Evolutionary conservation across 2,329 filamentous ascomycete genomes (phyloP).

Genomic region (Cytospora leucostoma): DNA sequence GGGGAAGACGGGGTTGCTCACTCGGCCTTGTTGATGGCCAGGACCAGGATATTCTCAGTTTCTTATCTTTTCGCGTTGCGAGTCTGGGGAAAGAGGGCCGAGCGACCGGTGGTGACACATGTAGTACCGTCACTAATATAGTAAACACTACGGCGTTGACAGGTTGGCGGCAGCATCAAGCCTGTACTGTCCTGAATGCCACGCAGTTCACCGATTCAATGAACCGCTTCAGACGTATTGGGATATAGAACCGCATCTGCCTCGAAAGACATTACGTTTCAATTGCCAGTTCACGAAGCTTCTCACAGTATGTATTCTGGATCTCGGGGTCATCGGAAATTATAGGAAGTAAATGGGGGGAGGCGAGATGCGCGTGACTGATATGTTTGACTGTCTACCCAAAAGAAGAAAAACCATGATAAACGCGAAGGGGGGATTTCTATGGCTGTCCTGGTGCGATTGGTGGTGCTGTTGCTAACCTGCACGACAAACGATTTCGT

Average conservation of each 20-base stretch:
- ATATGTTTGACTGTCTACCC: constrained; percentile 7
- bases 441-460: constrained; percentile 6
- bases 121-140: too few relatives aligned
- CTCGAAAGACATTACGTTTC: not conserved
- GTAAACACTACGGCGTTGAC: too few relatives aligned
- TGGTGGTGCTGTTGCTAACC: constrained; percentile 24
- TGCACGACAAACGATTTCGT: constrained; percentile 29
- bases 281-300: not conserved
- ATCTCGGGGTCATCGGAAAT: not conserved
- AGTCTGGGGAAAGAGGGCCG: not conserved
- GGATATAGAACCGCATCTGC: not conserved
- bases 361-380: constrained; percentile 12
- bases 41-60: not conserved
- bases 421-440: constrained; percentile 17
- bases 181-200: not conserved
- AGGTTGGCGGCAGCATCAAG: too few relatives aligned
- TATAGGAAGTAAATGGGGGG: constrained; percentile 8
- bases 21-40: not conserved
- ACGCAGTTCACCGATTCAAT: not conserved
- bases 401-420: not conserved
- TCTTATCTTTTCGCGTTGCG: not conserved
- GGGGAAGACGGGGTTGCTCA: not conserved
- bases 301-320: not conserved
- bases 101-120: not conserved
- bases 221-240: not conserved